Percentiles rank a stretch among this genome's conserved stretches.
Evolutionary conservation across 768 basidiomycete species (phyloP).

Genomic region (Suillus weaverae): DNA sequence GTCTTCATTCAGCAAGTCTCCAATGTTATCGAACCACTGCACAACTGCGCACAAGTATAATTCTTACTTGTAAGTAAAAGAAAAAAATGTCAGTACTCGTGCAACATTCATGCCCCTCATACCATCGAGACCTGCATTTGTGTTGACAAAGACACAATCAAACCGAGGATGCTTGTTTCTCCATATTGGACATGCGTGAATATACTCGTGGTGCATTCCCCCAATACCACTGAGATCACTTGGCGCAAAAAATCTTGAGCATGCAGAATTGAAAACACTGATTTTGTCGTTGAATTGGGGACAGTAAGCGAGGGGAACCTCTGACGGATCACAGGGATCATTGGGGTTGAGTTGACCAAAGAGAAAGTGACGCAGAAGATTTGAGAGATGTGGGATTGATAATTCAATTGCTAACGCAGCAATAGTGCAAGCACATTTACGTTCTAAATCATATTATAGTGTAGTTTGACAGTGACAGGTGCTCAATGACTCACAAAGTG

Average conservation of each 20-base stretch:
- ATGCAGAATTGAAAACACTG: conserved; percentile 4
- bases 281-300: conserved; percentile 11
- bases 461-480: neutral
- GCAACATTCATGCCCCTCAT: conserved; percentile 8
- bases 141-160: conserved; percentile 12
- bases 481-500: conserved; percentile 5
- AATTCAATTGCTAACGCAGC: neutral
- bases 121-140: neutral
- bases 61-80: neutral
- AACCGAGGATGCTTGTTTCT: neutral
- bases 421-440: conserved; percentile 14
- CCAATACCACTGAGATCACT: neutral
- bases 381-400: neutral
- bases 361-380: conserved; percentile 1
- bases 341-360: neutral
- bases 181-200: conserved; percentile 6
- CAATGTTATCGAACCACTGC: conserved; percentile 5
- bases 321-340: neutral
- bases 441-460: conserved; percentile 10
- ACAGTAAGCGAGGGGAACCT: conserved; percentile 9
- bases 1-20: neutral
- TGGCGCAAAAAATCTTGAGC: conserved; percentile 7
- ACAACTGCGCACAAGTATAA: conserved; percentile 9
- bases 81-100: conserved; percentile 9
- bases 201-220: conserved; percentile 10